phyloP scores from a whole-genome alignment of 2,329 filamentous ascomycete genomes.

The Chaetomium sp. region DNA sequence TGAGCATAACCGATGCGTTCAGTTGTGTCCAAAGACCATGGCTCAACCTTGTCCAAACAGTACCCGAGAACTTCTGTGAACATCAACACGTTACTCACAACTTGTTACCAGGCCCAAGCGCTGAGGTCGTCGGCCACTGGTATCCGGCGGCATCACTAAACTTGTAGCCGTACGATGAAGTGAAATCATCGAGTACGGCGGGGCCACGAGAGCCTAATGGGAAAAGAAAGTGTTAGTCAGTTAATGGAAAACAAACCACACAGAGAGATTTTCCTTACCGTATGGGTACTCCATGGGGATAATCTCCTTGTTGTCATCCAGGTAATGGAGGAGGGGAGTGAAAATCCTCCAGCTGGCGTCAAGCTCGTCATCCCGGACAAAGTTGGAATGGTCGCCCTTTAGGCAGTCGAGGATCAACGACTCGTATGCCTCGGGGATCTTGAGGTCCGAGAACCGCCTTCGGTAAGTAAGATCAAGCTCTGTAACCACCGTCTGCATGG shows the following conservation, averaged over 20 bases:
- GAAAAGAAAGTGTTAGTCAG: slow-evolving; percentile 23
- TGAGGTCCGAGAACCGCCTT: slow-evolving; percentile 95
- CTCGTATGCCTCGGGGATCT: slow-evolving; percentile 99
- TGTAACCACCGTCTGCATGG: slow-evolving; percentile 98
- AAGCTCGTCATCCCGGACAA: slow-evolving; percentile 92
- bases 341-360: slow-evolving; percentile 99
- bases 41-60: slow-evolving; percentile 18
- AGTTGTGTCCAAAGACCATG: slow-evolving; percentile 15
- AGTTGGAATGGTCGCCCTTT: slow-evolving; percentile 99
- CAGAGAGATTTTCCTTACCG: slow-evolving; percentile 52
- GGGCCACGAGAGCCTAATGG: slow-evolving; percentile 83
- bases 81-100: slow-evolving; percentile 47
- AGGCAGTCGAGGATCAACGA: slow-evolving; percentile 94
- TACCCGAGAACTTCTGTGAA: neutral
- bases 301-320: slow-evolving; percentile 99
- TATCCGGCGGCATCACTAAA: slow-evolving; percentile 96
- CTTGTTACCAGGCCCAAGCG: slow-evolving; percentile 62
- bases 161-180: slow-evolving; percentile 95
- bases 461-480: slow-evolving; percentile 98
- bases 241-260: neutral
- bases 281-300: slow-evolving; percentile 99
- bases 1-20: slow-evolving; percentile 12
- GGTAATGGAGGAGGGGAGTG: slow-evolving; percentile 92
- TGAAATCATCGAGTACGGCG: slow-evolving; percentile 95
- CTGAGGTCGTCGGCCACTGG: slow-evolving; percentile 82